Evolutionary conservation across 1,139 yeast genomes (phyloP).

Genomic region (Maudiozyma humilis): DNA sequence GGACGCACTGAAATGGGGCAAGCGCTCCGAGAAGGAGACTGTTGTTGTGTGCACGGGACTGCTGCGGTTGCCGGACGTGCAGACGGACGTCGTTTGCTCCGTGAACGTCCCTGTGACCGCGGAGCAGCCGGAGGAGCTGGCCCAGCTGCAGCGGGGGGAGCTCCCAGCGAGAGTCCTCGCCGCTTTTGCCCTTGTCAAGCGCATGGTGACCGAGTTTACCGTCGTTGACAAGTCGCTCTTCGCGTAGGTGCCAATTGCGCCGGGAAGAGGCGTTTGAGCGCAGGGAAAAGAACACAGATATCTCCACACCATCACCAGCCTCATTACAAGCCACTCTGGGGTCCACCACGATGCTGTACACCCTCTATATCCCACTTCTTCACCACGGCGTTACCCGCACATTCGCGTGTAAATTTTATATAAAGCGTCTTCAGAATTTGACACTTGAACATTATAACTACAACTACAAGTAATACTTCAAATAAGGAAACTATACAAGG

Average conservation of each 20-base stretch:
- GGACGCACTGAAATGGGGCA: conserved; percentile 40
- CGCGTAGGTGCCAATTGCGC: conserved; percentile 26
- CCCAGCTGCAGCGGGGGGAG: neutral
- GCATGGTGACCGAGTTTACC: conserved; percentile 30
- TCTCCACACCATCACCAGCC: too few relatives aligned
- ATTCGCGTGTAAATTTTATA: too few relatives aligned
- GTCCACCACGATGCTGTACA: too few relatives aligned
- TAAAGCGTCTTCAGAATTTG: too few relatives aligned
- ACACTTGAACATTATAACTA: too few relatives aligned
- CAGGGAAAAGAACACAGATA: too few relatives aligned
- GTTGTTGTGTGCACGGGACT: conserved; percentile 45
- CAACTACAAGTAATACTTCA: neutral
- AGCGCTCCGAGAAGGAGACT: conserved; percentile 32
- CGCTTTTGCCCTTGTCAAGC: conserved; percentile 30
- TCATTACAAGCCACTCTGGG: too few relatives aligned
- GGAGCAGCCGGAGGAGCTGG: neutral
- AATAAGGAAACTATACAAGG: neutral
- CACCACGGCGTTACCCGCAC: too few relatives aligned
- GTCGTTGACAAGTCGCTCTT: conserved; percentile 42
- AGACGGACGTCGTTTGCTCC: conserved; percentile 57
- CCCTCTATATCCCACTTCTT: too few relatives aligned
- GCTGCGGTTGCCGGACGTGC: conserved; percentile 42
- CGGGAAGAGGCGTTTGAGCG: neutral
- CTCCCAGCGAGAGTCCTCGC: conserved; percentile 22
- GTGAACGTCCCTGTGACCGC: conserved; percentile 43